Evolutionary conservation across 129 eudicot genomes (phyloP), one percentile per base, ranked within the genome.

Genomic region (Lactuca saligna): DNA sequence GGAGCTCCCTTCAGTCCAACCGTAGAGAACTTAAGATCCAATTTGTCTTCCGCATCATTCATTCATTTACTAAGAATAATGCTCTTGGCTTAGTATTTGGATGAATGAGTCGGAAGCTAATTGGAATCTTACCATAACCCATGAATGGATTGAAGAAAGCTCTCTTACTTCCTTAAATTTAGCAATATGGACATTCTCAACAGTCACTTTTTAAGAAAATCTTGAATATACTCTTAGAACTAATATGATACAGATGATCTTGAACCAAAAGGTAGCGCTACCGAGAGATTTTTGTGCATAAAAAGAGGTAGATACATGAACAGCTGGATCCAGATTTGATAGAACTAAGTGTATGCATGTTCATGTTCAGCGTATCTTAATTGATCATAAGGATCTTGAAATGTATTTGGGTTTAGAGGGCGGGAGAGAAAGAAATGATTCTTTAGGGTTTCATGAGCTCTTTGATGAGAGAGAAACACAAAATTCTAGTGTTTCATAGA

Each of bases 1-100:
- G 97, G 97, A 87, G 97, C 97, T 90, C 97, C 97, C 97, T 90
- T 90, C 97, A 87, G 97, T 90, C 97, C 97, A 90, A 90, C 76
- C 77, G 60, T 71, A 79, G 74, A 64, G 57, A 87, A 75, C 75
- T 68, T 79, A 79, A 79, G 89, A 90, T 79, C 31, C 89, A 90
- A 71, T 64, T 77, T 83, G 86, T 78, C 89, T 91, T 88, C 89
- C 88, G 91, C 97, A 31, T 87, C 97, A 87, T 91, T 85, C 90
- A 87, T 71, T 82, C 96, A 91, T 72, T 66, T 85, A 78, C 82
- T 16, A 46, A 72, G 86, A 70, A 20, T 6, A 10, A 2, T 44
- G 33, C 35, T 6, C 16, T 39, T 59, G 16, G 77, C 86, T 76
- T 78, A 68, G 87, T 78, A 93, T 86, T 71, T 93, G 98, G 82